These are phyloP conservation scores for Artomyces pyxidatus DNA, from an alignment of 768 basidiomycete species.

Conservation along the genomic window DNA sequence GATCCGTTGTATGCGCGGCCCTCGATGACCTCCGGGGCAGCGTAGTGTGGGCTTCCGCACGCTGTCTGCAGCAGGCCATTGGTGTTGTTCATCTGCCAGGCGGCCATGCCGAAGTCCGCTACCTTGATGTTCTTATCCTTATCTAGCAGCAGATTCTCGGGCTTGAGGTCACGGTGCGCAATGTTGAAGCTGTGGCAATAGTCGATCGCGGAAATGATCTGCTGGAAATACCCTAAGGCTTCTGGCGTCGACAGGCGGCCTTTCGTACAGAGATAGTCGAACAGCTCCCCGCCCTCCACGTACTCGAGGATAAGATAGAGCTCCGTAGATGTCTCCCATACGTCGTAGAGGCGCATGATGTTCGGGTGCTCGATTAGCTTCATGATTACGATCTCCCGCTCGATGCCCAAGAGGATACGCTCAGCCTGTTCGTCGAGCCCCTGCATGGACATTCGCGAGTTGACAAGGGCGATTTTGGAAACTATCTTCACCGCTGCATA, in stretches of 20 bases:
- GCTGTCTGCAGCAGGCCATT: slow-evolving; percentile 65
- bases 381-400: slow-evolving; percentile 96
- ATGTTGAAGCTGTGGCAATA: slow-evolving; percentile 95
- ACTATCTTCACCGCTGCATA: slow-evolving; percentile 95
- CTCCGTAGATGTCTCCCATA: slow-evolving; percentile 89
- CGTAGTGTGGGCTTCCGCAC: slow-evolving; percentile 94
- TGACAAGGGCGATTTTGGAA: slow-evolving; percentile 59
- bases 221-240: slow-evolving; percentile 83
- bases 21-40: slow-evolving; percentile 84
- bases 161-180: slow-evolving; percentile 86
- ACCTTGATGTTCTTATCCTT: slow-evolving; percentile 83
- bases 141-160: slow-evolving; percentile 88
- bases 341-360: slow-evolving; percentile 90
- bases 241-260: slow-evolving; percentile 65
- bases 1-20: slow-evolving; percentile 80
- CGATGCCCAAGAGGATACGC: slow-evolving; percentile 70
- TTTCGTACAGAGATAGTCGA: slow-evolving; percentile 80
- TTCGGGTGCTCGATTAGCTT: slow-evolving; percentile 95
- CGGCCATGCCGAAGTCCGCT: slow-evolving; percentile 97
- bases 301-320: slow-evolving; percentile 93
- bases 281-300: slow-evolving; percentile 90
- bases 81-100: slow-evolving; percentile 65
- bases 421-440: slow-evolving; percentile 69
- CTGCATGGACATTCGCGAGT: slow-evolving; percentile 59
- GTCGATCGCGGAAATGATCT: slow-evolving; percentile 85